Evolutionary conservation across 2,329 filamentous ascomycete genomes (phyloP), one percentile per base, ranked within the genome.

Genomic region (Trichophyton schoenleinii): DNA sequence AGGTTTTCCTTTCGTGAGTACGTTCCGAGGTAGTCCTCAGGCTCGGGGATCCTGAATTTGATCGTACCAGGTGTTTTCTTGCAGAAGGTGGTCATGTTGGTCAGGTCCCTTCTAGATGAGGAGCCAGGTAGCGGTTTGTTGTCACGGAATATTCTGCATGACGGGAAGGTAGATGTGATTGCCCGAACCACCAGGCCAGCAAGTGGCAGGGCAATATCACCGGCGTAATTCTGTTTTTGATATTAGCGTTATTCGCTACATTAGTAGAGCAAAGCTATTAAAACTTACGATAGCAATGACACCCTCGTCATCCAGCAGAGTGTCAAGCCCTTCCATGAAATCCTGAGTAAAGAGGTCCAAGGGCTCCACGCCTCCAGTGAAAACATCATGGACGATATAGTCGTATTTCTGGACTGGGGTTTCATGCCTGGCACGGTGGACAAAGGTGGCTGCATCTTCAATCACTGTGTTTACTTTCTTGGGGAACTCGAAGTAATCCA

Each of bases 11-110:
- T 75, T 36, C 94, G 79, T 11, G 87, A 85, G 48, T 83, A 78
- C 71, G 88, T 95, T 42, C 82, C 81, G 38, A 96, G 76, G 68
- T 83, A 86, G 70, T 99, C 94, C 1, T 77, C 75, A 5, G 80
- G 72, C 0, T 74, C 77, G 0, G 91, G 83, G 15, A 78, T 69
- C 11, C 91, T 82, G 77, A 97, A 97, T 0, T 70, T 76, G 42
- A 91, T 75, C 0, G 77, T 74, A 5, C 65, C 66, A 28, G 75
- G 71, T 9, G 76, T 78, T 74, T 91, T 92, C 62, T 83, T 85
- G 79, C 94, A 99, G 77, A 96, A 96, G 63, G 97, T 85, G 55
- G 97, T 88, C 82, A 97, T 90, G 77, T 99, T 99, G 71, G 91
- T 89, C 72, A 97, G 96, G 70, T 96, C 89, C 18, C 78, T 73